phyloP scores from a whole-genome alignment of 192 early-diverging fungal species.

The Funneliformis mosseae region DNA sequence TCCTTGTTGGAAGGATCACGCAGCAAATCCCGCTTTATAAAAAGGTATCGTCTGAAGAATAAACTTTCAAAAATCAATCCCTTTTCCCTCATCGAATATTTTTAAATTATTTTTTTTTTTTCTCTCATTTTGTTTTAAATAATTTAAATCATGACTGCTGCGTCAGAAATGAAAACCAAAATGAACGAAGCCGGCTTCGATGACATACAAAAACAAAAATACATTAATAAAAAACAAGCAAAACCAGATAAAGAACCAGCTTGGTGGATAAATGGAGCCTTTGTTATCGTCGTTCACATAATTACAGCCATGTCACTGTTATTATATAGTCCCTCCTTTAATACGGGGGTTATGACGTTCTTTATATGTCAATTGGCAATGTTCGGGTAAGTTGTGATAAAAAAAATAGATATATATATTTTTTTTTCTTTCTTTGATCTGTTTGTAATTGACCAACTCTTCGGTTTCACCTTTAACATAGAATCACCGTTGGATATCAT shows the following conservation, averaged over 20 bases:
- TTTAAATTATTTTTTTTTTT: background rate
- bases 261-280: background rate
- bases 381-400: background rate
- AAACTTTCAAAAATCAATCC: too few relatives aligned
- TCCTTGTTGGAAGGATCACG: too few relatives aligned
- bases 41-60: too few relatives aligned
- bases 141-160: background rate
- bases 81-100: background rate
- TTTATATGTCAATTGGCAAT: background rate
- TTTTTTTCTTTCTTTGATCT: background rate
- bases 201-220: background rate
- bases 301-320: background rate
- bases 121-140: background rate
- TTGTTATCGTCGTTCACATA: slow-evolving; percentile 1
- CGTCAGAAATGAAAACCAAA: background rate
- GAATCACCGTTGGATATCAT: slow-evolving; percentile 65
- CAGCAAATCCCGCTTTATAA: too few relatives aligned
- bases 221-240: background rate
- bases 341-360: background rate
- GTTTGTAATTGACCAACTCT: background rate
- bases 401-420: too few relatives aligned
- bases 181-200: background rate
- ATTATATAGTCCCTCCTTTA: background rate
- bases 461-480: background rate
- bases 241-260: background rate